These are phyloP conservation scores for Saccharomycopsis sp. DNA, from an alignment of 805 yeast genomes.

Conservation along the genomic window DNA sequence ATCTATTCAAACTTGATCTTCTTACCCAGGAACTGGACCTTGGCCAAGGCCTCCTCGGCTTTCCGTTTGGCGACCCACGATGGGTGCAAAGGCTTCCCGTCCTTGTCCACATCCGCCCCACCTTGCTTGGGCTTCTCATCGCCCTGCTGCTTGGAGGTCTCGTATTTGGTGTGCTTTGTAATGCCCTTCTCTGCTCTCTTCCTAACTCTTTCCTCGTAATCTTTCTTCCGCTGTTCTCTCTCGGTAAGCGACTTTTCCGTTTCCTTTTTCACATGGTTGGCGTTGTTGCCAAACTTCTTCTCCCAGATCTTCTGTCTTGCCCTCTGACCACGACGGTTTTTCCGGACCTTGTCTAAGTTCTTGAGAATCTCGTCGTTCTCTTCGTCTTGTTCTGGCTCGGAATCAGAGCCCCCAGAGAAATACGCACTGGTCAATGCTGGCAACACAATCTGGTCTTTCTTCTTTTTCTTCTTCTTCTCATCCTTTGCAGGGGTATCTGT, in stretches of 20 bases:
- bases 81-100: conserved; percentile 51
- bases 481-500: conserved; percentile 19
- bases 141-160: conserved; percentile 25
- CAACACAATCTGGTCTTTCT: conserved; percentile 32
- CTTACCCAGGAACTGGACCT: conserved; percentile 72
- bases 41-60: conserved; percentile 56
- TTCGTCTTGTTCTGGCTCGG: conserved; percentile 38
- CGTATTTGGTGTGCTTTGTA: conserved; percentile 30
- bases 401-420: conserved; percentile 75
- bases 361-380: conserved; percentile 42
- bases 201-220: conserved; percentile 63
- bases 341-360: conserved; percentile 44
- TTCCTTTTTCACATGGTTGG: conserved; percentile 74
- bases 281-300: conserved; percentile 69
- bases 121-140: background rate
- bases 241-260: conserved; percentile 44
- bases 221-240: conserved; percentile 49
- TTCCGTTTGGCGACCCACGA: conserved; percentile 91
- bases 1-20: conserved; percentile 62
- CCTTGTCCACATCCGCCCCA: background rate
- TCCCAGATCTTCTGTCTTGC: conserved; percentile 98
- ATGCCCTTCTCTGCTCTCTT: conserved; percentile 48
- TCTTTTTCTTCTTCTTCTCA: conserved; percentile 24
- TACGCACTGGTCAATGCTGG: conserved; percentile 78
- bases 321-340: conserved; percentile 93